Percentiles rank a stretch among this genome's conserved stretches.
Evolutionary conservation across 2,329 filamentous ascomycete species (phyloP).

Genomic region (Paramyrothecium sp.): DNA sequence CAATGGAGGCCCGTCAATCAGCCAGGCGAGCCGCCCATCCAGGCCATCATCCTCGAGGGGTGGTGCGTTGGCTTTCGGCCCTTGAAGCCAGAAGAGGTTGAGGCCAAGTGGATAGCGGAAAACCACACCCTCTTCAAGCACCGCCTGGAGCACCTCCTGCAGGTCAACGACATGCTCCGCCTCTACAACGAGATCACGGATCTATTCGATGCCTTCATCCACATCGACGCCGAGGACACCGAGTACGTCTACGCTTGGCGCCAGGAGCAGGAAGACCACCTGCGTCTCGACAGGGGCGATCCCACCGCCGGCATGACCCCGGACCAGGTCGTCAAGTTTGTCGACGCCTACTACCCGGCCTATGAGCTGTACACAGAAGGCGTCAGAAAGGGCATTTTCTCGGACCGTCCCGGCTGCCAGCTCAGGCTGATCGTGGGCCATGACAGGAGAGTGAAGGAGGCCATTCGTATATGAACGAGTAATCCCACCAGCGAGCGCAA

Average conservation of each 20-base stretch:
- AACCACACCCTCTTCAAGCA: conserved; percentile 49
- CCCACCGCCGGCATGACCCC: conserved; percentile 71
- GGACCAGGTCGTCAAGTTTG: conserved; percentile 75
- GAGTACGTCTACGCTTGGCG: conserved; percentile 84
- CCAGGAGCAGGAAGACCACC: conserved; percentile 71
- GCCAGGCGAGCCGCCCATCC: conserved; percentile 44
- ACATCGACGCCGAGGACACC: conserved; percentile 68
- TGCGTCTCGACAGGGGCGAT: conserved; percentile 62
- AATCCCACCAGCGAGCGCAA: conserved; percentile 3
- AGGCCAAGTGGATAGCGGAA: conserved; percentile 49
- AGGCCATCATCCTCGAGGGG: conserved; percentile 80
- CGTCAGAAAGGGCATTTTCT: conserved; percentile 57
- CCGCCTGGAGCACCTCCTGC: conserved; percentile 45
- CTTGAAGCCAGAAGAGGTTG: conserved; percentile 49
- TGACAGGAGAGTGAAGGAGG: conserved; percentile 58
- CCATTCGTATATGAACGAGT: conserved; percentile 40
- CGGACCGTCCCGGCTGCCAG: conserved; percentile 49
- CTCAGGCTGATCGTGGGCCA: conserved; percentile 60
- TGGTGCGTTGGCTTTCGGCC: conserved; percentile 87
- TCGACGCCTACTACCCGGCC: conserved; percentile 66
- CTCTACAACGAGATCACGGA: conserved; percentile 49
- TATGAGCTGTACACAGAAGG: conserved; percentile 68
- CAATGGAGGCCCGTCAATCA: conserved; percentile 61
- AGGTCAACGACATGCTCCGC: conserved; percentile 47
- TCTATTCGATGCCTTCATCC: conserved; percentile 53